Evolutionary conservation across 176 grass and related monocot species (phyloP).

Genomic region (Oryza australiensis): DNA sequence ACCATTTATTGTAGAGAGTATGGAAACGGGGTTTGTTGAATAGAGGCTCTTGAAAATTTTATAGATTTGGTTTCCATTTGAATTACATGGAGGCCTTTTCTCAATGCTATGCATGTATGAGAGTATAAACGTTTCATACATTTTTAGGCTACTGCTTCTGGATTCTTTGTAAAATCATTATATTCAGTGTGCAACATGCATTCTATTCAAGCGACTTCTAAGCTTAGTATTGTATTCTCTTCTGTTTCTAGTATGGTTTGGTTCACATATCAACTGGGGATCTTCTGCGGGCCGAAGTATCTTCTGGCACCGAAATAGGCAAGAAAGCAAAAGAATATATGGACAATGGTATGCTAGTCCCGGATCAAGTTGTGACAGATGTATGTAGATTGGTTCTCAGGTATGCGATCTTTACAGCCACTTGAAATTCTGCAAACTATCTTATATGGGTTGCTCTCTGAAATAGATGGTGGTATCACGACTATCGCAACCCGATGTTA

Average conservation of each 20-base stretch:
- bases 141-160: background rate
- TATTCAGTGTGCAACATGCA: background rate
- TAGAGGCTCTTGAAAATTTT: background rate
- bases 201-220: constrained; percentile 17
- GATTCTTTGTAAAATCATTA: background rate
- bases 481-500: constrained; percentile 70
- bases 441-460: constrained; percentile 13
- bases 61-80: background rate
- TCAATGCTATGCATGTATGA: background rate
- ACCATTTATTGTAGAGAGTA: background rate
- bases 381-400: constrained; percentile 48
- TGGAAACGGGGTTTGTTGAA: background rate
- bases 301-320: constrained; percentile 75
- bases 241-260: constrained; percentile 66
- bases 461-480: constrained; percentile 79
- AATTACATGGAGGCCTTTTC: background rate
- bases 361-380: constrained; percentile 89
- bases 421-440: constrained; percentile 10
- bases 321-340: constrained; percentile 93
- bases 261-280: constrained; percentile 99
- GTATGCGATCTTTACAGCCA: background rate
- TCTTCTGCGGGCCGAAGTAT: constrained; percentile 87
- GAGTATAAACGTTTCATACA: background rate
- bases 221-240: background rate
- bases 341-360: constrained; percentile 87